Evolutionary conservation across 345 rosid species (phyloP).

Genomic region (Pistacia atlantica): DNA sequence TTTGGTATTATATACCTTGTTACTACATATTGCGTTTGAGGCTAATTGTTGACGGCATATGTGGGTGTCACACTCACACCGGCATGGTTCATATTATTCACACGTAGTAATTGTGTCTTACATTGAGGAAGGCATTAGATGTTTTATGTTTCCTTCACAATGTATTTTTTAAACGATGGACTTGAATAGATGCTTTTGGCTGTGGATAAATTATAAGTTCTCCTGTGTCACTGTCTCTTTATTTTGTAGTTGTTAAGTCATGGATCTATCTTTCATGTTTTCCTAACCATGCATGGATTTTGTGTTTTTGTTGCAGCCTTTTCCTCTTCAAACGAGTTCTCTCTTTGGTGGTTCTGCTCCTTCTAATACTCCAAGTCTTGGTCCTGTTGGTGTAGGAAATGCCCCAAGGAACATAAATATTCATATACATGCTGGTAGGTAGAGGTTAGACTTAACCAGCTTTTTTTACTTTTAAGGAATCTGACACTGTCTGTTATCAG

Average conservation of each 20-base stretch:
- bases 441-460: constrained; percentile 13
- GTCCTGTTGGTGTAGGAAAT: constrained; percentile 68
- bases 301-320: constrained; percentile 62
- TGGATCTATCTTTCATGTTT: constrained; percentile 15
- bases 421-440: constrained; percentile 94
- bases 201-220: not conserved
- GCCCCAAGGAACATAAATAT: constrained; percentile 81
- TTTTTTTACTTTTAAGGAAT: not conserved
- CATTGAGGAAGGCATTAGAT: not conserved
- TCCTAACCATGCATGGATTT: constrained; percentile 7
- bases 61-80: not conserved
- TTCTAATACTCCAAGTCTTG: constrained; percentile 43
- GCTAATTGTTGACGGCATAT: not conserved
- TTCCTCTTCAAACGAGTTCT: constrained; percentile 76
- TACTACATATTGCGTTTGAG: not conserved
- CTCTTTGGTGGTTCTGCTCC: constrained; percentile 62
- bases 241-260: constrained; percentile 4
- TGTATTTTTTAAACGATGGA: not conserved
- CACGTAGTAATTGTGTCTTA: not conserved
- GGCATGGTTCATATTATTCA: not conserved
- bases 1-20: not conserved
- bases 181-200: not conserved
- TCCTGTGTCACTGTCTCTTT: not conserved
- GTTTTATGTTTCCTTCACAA: not conserved
- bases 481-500: constrained; percentile 36